A percentile compares a stretch with the other conserved stretches of the same genome.
Evolutionary conservation across 352 stramenopile species (phyloP).

Genomic region (Pythium graminicola): DNA sequence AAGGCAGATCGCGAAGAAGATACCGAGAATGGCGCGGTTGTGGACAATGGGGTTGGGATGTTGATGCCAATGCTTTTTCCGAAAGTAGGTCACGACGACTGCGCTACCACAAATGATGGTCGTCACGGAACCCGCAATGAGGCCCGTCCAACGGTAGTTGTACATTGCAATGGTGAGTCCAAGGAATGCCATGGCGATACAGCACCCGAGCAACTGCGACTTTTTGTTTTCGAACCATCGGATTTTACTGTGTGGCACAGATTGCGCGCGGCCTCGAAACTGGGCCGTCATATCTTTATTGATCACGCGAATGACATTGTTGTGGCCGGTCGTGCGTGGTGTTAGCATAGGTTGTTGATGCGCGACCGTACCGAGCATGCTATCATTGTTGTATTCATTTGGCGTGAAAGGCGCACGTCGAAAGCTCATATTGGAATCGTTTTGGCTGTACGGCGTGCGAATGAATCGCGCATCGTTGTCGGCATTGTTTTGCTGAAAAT

Average conservation of each 20-base stretch:
- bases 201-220: slow-evolving; percentile 80
- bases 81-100: slow-evolving; percentile 81
- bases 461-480: slow-evolving; percentile 31
- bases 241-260: slow-evolving; percentile 61
- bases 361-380: slow-evolving; percentile 29
- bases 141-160: slow-evolving; percentile 81
- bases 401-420: slow-evolving; percentile 22
- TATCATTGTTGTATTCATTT: slow-evolving; percentile 31
- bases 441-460: slow-evolving; percentile 31
- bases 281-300: slow-evolving; percentile 87
- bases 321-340: slow-evolving; percentile 44
- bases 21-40: slow-evolving; percentile 74
- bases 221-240: slow-evolving; percentile 88
- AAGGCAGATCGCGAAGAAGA: slow-evolving; percentile 80
- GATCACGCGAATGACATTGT: slow-evolving; percentile 85
- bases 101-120: slow-evolving; percentile 83
- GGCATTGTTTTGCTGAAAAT: slow-evolving; percentile 28
- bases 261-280: slow-evolving; percentile 73
- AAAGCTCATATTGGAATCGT: slow-evolving; percentile 44
- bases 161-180: slow-evolving; percentile 83
- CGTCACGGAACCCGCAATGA: slow-evolving; percentile 84
- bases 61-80: slow-evolving; percentile 86
- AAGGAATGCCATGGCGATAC: slow-evolving; percentile 80
- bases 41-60: slow-evolving; percentile 87
- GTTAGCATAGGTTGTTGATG: slow-evolving; percentile 61